These are phyloP conservation scores for Neurospora sp. DNA, from an alignment of 495 filamentous ascomycete species.

Conservation along the genomic window DNA sequence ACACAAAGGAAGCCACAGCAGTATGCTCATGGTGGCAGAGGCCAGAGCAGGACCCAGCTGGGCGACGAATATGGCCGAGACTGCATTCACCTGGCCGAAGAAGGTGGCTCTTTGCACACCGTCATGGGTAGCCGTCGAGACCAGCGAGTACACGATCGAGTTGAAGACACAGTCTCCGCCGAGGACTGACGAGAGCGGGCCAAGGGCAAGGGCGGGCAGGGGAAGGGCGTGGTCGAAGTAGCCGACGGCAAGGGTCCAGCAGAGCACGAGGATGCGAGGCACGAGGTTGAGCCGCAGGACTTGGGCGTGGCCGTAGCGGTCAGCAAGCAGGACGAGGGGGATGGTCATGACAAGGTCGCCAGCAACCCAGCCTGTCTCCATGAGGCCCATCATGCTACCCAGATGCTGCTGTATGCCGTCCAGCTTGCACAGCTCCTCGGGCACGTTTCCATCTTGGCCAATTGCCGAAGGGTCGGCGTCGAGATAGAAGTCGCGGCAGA, in stretches of 20 bases:
- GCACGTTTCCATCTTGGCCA: slow-evolving; percentile 23
- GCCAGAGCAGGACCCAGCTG: slow-evolving; percentile 33
- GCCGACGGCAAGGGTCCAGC: slow-evolving; percentile 29
- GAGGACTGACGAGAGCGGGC: slow-evolving; percentile 27
- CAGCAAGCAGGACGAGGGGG: slow-evolving; percentile 29
- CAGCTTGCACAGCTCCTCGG: slow-evolving; percentile 37
- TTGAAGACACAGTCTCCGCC: slow-evolving; percentile 39
- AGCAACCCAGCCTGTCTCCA: slow-evolving; percentile 34
- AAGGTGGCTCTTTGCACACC: slow-evolving; percentile 30
- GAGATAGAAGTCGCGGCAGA: slow-evolving; percentile 36
- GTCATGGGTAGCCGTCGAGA: slow-evolving; percentile 29
- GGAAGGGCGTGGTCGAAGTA: slow-evolving; percentile 30
- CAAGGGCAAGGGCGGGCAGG: slow-evolving; percentile 24
- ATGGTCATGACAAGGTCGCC: slow-evolving; percentile 39
- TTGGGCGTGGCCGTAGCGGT: slow-evolving; percentile 23
- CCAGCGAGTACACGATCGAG: slow-evolving; percentile 33
- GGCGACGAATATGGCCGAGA: slow-evolving; percentile 28
- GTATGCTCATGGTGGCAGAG: slow-evolving; percentile 28
- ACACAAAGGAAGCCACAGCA: slow-evolving; percentile 30
- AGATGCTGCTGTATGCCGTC: slow-evolving; percentile 33
- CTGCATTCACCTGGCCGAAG: slow-evolving; percentile 33
- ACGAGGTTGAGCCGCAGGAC: slow-evolving; percentile 32
- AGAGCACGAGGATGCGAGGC: slow-evolving; percentile 28
- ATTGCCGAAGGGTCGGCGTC: slow-evolving; percentile 25
- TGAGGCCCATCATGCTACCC: slow-evolving; percentile 32